Evolutionary conservation across 441 rosid species (phyloP).

Genomic region (Theobroma grandiflorum): DNA sequence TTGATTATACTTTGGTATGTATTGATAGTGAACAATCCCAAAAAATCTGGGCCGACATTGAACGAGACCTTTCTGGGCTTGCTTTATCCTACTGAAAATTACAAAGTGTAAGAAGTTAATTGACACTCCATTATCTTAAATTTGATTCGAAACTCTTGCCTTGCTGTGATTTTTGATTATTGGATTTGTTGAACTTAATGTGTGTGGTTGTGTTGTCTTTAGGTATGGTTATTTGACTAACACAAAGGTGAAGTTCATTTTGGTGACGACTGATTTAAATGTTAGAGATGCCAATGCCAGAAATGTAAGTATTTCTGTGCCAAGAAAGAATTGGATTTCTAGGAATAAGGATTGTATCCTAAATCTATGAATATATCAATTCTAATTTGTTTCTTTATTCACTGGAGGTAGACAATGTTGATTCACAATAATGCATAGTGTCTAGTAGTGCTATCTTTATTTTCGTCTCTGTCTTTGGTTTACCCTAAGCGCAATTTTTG

Average conservation of each 20-base stretch:
- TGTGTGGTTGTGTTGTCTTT: constrained; percentile 25
- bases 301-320: constrained; percentile 63
- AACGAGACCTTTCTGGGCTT: constrained; percentile 92
- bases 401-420: background rate
- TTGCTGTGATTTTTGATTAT: background rate
- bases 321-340: background rate
- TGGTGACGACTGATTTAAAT: constrained; percentile 88
- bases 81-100: constrained; percentile 88
- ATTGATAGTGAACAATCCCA: constrained; percentile 84
- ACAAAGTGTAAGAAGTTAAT: constrained; percentile 78
- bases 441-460: background rate
- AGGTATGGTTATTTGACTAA: constrained; percentile 94
- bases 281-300: constrained; percentile 89
- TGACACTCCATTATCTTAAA: background rate
- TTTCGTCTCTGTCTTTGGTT: background rate
- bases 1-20: background rate
- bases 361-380: background rate
- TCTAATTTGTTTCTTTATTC: background rate
- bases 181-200: background rate
- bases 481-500: background rate
- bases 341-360: background rate
- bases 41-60: constrained; percentile 74
- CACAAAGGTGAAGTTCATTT: constrained; percentile 89
- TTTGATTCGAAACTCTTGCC: background rate
- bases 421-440: background rate